Evolutionary conservation across 768 basidiomycete genomes (phyloP), one percentile per base, ranked within the genome.

Genomic region (Tricholoma saponaceum): DNA sequence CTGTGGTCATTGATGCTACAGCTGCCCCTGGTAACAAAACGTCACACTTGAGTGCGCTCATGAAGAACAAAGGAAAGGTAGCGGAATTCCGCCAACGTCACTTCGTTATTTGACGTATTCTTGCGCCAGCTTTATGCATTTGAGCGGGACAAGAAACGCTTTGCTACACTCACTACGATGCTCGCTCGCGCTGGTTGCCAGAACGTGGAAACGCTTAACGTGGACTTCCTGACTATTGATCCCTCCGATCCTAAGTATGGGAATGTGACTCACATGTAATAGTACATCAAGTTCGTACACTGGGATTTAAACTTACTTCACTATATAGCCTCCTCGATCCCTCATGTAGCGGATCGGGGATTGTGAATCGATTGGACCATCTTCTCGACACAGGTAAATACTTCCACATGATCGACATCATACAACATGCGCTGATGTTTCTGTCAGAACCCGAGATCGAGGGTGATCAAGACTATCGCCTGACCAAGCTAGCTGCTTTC

Each of bases 21-120:
- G 90, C 95, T 39, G 97, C 97, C 0, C 97, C 97, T 0, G 97
- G 97, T 0, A 99, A 99, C 74, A 99, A 99, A 74, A 98, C 97
- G 1, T 90, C 94, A 7, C 93, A 96, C 71, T 72, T 98, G 22
- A 90, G 91, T 62, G 92, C 95, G 22, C 74, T 98, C 44, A 92
- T 98, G 90, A 68, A 76, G 16, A 88, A 87, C 62, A 81, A 82
- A 68, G 92, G 94, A 65, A 90, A 86, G 73, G 95, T 93, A 54
- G 59, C 77, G 26, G 46, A 30, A 28, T 10, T 47, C 28, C 18
- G 18, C 4, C 25, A 20, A 4, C 35, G 20, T 4, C 22, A 28
- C 20, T 25, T 26, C 28, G 37, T 5, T 30, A 5, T 51, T 25
- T 50, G 51, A 33, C 57, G 20, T 22, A 20, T 28, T 25, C 44